Percentiles rank a stretch among this genome's conserved stretches.
These are phyloP conservation scores for Neurospora tetrasperma DNA, from an alignment of 495 filamentous ascomycete species.

Conservation along the genomic window DNA sequence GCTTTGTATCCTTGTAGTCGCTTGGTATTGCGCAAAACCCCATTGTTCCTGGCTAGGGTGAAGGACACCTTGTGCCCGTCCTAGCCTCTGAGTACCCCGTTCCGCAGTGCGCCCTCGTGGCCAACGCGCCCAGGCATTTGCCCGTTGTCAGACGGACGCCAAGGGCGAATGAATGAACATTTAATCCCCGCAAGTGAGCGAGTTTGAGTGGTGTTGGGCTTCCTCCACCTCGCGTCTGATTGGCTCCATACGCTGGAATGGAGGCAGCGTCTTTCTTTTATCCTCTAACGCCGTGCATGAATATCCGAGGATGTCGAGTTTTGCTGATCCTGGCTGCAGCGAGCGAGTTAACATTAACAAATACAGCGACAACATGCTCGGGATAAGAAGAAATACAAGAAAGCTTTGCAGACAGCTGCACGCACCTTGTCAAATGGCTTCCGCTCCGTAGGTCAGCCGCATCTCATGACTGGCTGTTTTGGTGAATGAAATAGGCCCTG, in stretches of 20 bases:
- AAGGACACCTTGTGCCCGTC: background rate
- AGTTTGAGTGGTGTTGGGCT: background rate
- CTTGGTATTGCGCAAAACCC: background rate
- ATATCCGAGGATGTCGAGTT: background rate
- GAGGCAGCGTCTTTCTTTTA: background rate
- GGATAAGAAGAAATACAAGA: background rate
- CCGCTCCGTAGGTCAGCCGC: background rate
- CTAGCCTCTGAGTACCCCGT: background rate
- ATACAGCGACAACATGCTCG: background rate
- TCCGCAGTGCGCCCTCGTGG: background rate
- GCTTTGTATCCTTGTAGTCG: background rate
- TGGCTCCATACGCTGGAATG: background rate
- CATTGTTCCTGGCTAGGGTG: background rate
- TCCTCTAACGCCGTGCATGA: background rate
- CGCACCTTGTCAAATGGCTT: background rate
- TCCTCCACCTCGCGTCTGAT: background rate
- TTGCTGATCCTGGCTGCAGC: background rate
- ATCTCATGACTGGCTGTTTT: constrained; percentile 22
- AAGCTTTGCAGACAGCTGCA: background rate
- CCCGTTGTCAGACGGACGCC: background rate
- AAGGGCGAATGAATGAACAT: background rate
- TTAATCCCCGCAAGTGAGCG: background rate
- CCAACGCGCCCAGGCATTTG: background rate
- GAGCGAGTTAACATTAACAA: background rate
- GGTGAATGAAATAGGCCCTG: constrained; percentile 48